Base-by-base conservation (phyloP, 352 stramenopile genomes). In the Elongisporangium prolatum region DNA sequence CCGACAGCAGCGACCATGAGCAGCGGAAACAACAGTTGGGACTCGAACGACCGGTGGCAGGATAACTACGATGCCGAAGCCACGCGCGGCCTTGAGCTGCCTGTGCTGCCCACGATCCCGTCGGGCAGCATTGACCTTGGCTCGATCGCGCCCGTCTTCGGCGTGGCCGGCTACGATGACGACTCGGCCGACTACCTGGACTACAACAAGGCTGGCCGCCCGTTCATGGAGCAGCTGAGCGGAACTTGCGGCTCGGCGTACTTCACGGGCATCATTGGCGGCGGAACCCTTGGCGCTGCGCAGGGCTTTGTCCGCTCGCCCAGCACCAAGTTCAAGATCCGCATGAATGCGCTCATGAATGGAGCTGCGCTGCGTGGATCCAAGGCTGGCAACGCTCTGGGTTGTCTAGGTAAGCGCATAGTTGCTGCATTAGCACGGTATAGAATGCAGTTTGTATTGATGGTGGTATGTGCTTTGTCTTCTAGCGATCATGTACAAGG, bases 341-440 rank as follows among this genome's bases (percentile, higher is more conserved):
- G 84, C 59, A 89, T 95, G 78, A 95, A 95, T 60, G 80, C 80
- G 62, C 65, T 95, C n/a, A 88, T 95, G 72, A 95, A 95, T 64
- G 83, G 82, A 38, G 84, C 84, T 9, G 82, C 80, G 4, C 71
- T 88, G 50, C 84, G 84, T 8, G 86, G 86, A 21, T 95, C 86
- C 56, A 93, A 92, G 65, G 81, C 83, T 8, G 86, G 86, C 64
- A 95, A 95, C 52, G 84, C 84, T 7, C 71, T 95, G 16, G 86
- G 80, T 20, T 90, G 85, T 71, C 57, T 95, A 49, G 78, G 84
- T 93, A 57, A 54, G 76, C 71, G 38, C 17, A 20, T 47, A 21
- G 7, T 55, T 16, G 34, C 54, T 25, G 20, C 0, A 21, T 48
- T 50, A 7, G 25, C 9, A 11, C n/a, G 40, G 21, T 61, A 56